These are phyloP conservation scores for Coemansia sp. DNA, from an alignment of 192 early-diverging fungal species.

Conservation along the genomic window DNA sequence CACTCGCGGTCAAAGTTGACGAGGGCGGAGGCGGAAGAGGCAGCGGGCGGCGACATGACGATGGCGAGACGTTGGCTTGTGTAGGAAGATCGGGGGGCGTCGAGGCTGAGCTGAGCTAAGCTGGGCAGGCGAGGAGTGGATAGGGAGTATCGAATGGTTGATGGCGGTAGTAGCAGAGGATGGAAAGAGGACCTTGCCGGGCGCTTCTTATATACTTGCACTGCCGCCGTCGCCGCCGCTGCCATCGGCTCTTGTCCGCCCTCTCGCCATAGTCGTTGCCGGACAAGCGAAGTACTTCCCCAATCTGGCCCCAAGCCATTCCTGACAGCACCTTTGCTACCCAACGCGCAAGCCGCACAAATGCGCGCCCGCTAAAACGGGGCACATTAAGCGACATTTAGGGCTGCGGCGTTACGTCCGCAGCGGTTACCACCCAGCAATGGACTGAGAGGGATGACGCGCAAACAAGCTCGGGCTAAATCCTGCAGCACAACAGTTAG, in stretches of 20 bases:
- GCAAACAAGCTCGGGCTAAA: background rate
- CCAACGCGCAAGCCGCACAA: conserved; percentile 1
- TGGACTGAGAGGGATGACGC: background rate
- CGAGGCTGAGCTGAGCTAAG: background rate
- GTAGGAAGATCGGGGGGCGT: background rate
- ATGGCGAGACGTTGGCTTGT: background rate
- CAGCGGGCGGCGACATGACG: background rate
- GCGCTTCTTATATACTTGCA: background rate
- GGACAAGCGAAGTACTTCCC: background rate
- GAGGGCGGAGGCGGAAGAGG: background rate
- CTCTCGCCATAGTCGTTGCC: background rate
- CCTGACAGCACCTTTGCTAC: background rate
- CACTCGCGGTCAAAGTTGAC: conserved; percentile 30
- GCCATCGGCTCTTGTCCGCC: background rate
- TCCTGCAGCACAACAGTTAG: background rate
- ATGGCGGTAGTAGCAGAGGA: background rate
- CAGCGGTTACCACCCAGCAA: background rate
- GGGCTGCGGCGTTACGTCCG: conserved; percentile 1
- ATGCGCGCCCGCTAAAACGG: background rate
- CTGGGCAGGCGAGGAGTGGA: background rate
- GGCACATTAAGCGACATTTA: conserved; percentile 1
- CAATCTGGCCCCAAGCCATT: conserved; percentile 4
- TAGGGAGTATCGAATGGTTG: background rate
- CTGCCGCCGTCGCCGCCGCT: background rate
- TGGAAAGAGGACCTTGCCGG: background rate